Evolutionary conservation across 495 filamentous ascomycete genomes (phyloP).

Genomic region (Podospora pseudocomata): DNA sequence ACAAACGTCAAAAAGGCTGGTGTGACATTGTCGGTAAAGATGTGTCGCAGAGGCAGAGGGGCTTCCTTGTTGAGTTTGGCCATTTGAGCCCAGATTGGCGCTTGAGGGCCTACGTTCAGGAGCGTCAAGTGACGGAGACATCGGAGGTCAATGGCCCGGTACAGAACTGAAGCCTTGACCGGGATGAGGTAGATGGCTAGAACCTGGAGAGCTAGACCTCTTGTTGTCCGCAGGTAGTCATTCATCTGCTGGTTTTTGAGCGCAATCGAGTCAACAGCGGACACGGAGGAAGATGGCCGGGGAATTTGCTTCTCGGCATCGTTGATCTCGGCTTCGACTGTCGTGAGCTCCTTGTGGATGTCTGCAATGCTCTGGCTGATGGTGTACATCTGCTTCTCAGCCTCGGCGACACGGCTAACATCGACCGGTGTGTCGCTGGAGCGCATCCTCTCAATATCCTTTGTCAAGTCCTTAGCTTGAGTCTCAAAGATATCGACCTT

Average conservation of each 20-base stretch:
- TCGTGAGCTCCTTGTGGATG: slow-evolving; percentile 23
- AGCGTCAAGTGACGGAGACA: slow-evolving; percentile 52
- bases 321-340: slow-evolving; percentile 24
- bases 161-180: slow-evolving; percentile 50
- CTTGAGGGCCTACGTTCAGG: slow-evolving; percentile 59
- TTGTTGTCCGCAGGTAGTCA: slow-evolving; percentile 51
- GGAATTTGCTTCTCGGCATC: slow-evolving; percentile 20
- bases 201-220: slow-evolving; percentile 51
- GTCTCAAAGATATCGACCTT: slow-evolving; percentile 24
- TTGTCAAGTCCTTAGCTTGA: slow-evolving; percentile 17
- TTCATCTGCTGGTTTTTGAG: slow-evolving; percentile 30
- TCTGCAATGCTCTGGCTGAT: slow-evolving; percentile 23
- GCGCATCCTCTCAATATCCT: slow-evolving; percentile 22
- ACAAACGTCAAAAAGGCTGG: slow-evolving; percentile 48
- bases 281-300: background rate
- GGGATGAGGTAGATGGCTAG: slow-evolving; percentile 57
- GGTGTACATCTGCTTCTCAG: slow-evolving; percentile 15
- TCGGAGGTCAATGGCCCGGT: slow-evolving; percentile 49
- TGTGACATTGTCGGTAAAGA: slow-evolving; percentile 60
- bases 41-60: slow-evolving; percentile 49
- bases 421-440: slow-evolving; percentile 8
- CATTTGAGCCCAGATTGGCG: slow-evolving; percentile 53
- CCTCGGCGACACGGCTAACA: slow-evolving; percentile 13
- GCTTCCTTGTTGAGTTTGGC: slow-evolving; percentile 47
- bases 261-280: slow-evolving; percentile 12